These are phyloP conservation scores for Staphylotrichum tortipilum DNA, from an alignment of 495 filamentous ascomycete genomes.

Conservation along the genomic window DNA sequence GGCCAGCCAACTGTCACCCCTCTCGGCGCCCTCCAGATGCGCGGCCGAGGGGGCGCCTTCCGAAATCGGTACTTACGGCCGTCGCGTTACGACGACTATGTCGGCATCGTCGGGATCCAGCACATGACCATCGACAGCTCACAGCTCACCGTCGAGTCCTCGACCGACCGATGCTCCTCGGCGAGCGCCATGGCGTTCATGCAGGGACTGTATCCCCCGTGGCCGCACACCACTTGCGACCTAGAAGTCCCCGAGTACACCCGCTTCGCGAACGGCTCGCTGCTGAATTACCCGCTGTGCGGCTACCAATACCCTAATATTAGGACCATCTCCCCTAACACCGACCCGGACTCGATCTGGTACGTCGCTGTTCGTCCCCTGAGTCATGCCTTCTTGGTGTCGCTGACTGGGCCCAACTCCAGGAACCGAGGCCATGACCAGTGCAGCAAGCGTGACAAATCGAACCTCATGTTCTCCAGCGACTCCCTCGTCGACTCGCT, in stretches of 20 bases:
- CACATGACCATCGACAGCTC: constrained; percentile 29
- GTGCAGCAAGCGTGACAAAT: constrained; percentile 25
- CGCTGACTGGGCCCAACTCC: not conserved
- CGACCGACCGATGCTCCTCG: constrained; percentile 24
- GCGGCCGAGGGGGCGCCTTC: constrained; percentile 26
- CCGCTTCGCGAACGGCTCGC: constrained; percentile 26
- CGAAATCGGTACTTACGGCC: constrained; percentile 30
- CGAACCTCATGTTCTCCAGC: constrained; percentile 15
- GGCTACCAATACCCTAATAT: constrained; percentile 39
- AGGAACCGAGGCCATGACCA: constrained; percentile 28
- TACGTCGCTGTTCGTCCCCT: constrained; percentile 17
- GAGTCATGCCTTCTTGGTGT: fast-evolving
- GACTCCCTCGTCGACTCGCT: constrained; percentile 14
- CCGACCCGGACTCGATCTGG: constrained; percentile 31
- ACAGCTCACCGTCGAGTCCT: constrained; percentile 29
- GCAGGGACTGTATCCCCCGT: constrained; percentile 38
- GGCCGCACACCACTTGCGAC: constrained; percentile 7
- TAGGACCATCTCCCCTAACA: constrained; percentile 12
- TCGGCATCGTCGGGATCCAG: constrained; percentile 28
- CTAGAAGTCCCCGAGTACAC: constrained; percentile 14
- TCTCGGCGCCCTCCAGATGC: constrained; percentile 33
- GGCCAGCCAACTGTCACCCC: constrained; percentile 27
- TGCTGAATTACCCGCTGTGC: constrained; percentile 28
- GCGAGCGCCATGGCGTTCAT: constrained; percentile 32
- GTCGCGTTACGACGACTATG: constrained; percentile 14